Conservation (phyloP, 331 rosid genomes). For the Malus hybrid region DNA sequence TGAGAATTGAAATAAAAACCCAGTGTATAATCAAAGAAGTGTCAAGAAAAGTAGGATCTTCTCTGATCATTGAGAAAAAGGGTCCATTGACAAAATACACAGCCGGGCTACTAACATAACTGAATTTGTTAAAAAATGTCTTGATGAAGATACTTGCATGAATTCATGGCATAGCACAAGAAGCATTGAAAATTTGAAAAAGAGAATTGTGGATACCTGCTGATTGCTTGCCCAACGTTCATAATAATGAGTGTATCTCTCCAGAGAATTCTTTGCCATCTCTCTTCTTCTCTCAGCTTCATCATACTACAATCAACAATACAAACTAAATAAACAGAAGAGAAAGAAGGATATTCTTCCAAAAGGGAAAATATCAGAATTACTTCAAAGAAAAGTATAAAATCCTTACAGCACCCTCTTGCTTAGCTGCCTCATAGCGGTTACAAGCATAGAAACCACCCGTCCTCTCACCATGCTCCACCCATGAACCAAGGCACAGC, state of each 20-base stretch:
- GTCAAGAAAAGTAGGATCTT: not conserved
- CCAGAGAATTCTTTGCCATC: constrained; percentile 26
- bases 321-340: not conserved
- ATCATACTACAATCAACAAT: constrained; percentile 26
- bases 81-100: not conserved
- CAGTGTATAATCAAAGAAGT: not conserved
- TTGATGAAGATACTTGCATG: not conserved
- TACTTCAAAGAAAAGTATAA: not conserved
- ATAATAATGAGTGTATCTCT: constrained; percentile 39
- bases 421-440: constrained; percentile 62
- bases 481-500: constrained; percentile 58
- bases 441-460: constrained; percentile 83
- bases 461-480: constrained; percentile 45
- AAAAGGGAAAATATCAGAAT: not conserved
- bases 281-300: constrained; percentile 29
- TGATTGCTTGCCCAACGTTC: constrained; percentile 53
- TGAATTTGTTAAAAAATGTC: not conserved
- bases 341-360: not conserved
- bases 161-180: not conserved
- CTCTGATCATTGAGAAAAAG: not conserved
- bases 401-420: constrained; percentile 65
- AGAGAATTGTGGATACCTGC: constrained; percentile 14
- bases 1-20: not conserved
- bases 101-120: not conserved
- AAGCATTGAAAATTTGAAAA: not conserved